phyloP scores from a whole-genome alignment of 306 rosid species.

The Dalbergia oliveri region DNA sequence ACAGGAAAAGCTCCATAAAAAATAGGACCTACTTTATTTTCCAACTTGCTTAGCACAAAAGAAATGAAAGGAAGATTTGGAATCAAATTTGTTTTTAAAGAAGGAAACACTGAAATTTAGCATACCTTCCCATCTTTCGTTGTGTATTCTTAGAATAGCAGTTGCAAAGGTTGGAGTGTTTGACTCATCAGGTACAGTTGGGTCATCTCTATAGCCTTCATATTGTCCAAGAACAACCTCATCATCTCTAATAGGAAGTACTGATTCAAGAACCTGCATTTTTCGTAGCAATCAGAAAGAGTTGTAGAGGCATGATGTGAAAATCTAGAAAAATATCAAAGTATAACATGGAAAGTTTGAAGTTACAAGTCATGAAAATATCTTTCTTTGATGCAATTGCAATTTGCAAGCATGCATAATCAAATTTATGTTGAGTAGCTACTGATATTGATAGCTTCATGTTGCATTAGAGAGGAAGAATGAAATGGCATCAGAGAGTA shows the following conservation, averaged over 20 bases:
- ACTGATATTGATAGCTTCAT: conserved; percentile 1
- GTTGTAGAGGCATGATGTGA: conserved; percentile 20
- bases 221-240: conserved; percentile 94
- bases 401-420: conserved; percentile 1
- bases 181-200: conserved; percentile 84
- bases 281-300: conserved; percentile 38
- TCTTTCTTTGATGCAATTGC: not conserved
- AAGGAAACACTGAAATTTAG: conserved; percentile 1
- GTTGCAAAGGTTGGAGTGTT: conserved; percentile 94
- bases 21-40: conserved; percentile 10
- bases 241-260: conserved; percentile 77
- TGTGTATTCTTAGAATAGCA: conserved; percentile 78
- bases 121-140: conserved; percentile 95
- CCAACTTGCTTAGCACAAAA: conserved; percentile 7
- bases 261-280: conserved; percentile 86
- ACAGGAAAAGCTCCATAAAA: not conserved
- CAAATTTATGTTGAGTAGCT: not conserved
- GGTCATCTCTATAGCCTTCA: conserved; percentile 87
- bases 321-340: conserved; percentile 33
- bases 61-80: not conserved
- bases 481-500: conserved; percentile 3
- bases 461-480: not conserved
- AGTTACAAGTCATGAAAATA: not conserved
- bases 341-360: conserved; percentile 1
- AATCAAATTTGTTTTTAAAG: not conserved